Percentiles rank a stretch among this genome's conserved stretches.
These are phyloP conservation scores for Colletotrichum caudatum DNA, from an alignment of 2,329 filamentous ascomycete genomes.

Conservation along the genomic window DNA sequence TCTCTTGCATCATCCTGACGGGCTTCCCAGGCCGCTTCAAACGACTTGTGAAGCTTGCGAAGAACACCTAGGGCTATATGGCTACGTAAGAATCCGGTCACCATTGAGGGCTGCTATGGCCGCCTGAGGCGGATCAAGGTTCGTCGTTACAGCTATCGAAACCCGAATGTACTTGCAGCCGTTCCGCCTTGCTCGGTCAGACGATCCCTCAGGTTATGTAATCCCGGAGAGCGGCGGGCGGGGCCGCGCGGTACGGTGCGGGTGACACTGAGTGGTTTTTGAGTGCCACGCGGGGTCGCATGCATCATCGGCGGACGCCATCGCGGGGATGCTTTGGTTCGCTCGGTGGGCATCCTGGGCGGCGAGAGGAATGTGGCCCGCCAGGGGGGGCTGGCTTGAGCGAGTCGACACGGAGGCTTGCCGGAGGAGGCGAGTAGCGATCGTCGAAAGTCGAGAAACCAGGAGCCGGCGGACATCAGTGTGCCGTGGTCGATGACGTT, in stretches of 20 bases:
- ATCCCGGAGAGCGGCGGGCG: not conserved
- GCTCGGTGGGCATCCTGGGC: not conserved
- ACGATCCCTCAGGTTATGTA: not conserved
- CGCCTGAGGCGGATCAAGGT: not conserved
- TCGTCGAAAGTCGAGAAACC: not conserved
- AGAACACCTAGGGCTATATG: not conserved
- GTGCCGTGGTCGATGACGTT: not conserved
- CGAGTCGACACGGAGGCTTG: not conserved
- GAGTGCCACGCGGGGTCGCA: not conserved
- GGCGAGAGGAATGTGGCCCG: not conserved
- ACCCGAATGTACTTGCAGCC: not conserved
- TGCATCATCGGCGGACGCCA: not conserved
- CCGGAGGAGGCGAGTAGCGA: not conserved
- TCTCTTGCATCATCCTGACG: not conserved
- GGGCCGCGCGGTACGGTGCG: not conserved
- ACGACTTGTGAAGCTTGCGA: not conserved
- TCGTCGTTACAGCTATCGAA: not conserved
- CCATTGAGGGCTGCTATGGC: not conserved
- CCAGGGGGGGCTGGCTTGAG: not conserved
- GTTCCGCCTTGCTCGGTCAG: not conserved
- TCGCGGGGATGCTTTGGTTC: not conserved
- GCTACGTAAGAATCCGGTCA: not conserved
- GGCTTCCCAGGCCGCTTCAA: not conserved
- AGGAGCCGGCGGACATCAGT: not conserved
- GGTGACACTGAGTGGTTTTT: not conserved